Percentiles rank a stretch among this genome's conserved stretches.
Conservation (phyloP, 495 filamentous ascomycete species). For the Xylaria acuta region DNA sequence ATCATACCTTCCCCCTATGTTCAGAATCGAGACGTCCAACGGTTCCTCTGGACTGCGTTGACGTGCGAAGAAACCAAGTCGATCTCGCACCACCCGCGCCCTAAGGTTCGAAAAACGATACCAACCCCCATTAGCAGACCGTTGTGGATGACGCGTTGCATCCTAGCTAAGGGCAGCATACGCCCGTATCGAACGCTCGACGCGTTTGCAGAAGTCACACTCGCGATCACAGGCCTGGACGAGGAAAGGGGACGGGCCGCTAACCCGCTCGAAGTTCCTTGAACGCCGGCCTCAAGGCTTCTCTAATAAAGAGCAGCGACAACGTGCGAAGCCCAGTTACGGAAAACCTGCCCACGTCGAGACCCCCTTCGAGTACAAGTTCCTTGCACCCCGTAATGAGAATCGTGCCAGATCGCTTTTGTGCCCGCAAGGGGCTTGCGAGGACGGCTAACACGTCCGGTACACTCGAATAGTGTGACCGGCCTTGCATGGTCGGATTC, state of each 20-base stretch:
- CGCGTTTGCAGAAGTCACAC: background rate
- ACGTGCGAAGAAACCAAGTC: background rate
- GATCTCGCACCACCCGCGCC: background rate
- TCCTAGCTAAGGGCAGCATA: background rate
- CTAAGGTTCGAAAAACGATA: background rate
- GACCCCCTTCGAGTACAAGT: too few species aligned
- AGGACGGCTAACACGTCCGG: background rate
- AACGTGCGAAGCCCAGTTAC: background rate
- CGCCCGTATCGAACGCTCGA: background rate
- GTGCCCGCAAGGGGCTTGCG: background rate
- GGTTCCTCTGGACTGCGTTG: background rate
- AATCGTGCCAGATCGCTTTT: background rate
- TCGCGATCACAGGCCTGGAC: background rate
- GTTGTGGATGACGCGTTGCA: background rate
- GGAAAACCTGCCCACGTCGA: background rate
- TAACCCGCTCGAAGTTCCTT: background rate
- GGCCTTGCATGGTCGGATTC: background rate
- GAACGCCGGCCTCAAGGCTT: background rate
- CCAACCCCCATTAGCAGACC: too few species aligned
- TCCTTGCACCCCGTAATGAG: background rate
- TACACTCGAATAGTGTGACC: background rate
- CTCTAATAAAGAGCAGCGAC: background rate
- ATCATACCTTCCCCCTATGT: background rate
- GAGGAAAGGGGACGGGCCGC: background rate
- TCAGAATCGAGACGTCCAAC: background rate